Evolutionary conservation across 495 filamentous ascomycete genomes (phyloP).

Genomic region (Penicillium parvum): DNA sequence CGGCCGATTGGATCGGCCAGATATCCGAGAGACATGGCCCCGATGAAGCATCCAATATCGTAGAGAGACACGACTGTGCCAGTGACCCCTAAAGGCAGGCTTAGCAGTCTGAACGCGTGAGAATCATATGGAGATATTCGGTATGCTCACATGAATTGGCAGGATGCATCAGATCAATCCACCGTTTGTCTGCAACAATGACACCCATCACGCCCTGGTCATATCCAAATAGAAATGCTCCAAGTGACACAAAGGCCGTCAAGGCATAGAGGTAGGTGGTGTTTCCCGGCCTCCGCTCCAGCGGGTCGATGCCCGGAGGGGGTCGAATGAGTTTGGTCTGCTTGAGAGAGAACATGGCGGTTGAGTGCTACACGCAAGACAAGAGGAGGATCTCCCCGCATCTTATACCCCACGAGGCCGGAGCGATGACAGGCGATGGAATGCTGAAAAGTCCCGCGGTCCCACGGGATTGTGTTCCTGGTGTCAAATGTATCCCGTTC

Average conservation of each 20-base stretch:
- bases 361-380: not conserved
- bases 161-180: slow-evolving; percentile 21
- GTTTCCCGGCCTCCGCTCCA: slow-evolving; percentile 1
- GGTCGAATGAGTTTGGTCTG: slow-evolving; percentile 18
- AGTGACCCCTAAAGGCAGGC: slow-evolving; percentile 23
- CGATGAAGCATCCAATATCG: slow-evolving; percentile 55
- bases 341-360: slow-evolving; percentile 9
- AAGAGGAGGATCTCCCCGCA: not conserved
- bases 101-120: no score
- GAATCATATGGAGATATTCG: no score
- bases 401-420: no score
- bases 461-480: no score
- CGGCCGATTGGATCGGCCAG: slow-evolving; percentile 67
- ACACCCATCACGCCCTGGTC: slow-evolving; percentile 65
- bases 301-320: slow-evolving; percentile 6
- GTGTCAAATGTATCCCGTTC: not conserved
- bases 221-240: slow-evolving; percentile 63
- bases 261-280: slow-evolving; percentile 15
- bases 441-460: no score
- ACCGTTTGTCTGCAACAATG: slow-evolving; percentile 49
- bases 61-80: slow-evolving; percentile 44
- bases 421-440: no score
- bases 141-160: slow-evolving; percentile 18
- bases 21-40: slow-evolving; percentile 62
- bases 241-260: slow-evolving; percentile 52